These are phyloP conservation scores for Penicillium parvum DNA, from an alignment of 495 filamentous ascomycete genomes.

Conservation along the genomic window DNA sequence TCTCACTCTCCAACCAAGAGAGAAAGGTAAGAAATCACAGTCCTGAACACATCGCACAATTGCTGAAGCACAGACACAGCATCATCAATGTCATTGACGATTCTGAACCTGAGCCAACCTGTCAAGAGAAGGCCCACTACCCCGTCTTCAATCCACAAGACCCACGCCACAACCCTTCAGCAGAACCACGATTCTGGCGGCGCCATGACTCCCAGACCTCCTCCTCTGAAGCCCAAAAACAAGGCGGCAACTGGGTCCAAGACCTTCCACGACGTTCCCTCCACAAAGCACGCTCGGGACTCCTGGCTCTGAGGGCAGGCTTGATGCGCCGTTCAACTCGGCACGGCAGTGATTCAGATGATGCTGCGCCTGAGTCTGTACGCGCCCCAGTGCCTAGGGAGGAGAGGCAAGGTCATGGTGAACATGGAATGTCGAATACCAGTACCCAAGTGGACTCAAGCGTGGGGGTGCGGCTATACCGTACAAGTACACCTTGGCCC, in stretches of 20 bases:
- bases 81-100: not conserved
- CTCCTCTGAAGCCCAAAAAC: conserved; percentile 10
- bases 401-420: not conserved
- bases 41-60: not conserved
- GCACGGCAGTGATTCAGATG: not conserved
- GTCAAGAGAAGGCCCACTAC: conserved; percentile 33
- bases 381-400: not conserved
- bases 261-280: conserved; percentile 28
- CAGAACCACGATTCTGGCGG: not conserved
- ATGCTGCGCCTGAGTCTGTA: not conserved
- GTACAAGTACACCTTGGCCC: conserved; percentile 19
- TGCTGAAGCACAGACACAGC: not conserved
- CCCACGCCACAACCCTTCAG: conserved; percentile 32
- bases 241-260: conserved; percentile 26
- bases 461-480: conserved; percentile 32
- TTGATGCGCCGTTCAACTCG: conserved; percentile 18
- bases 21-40: not conserved
- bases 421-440: conserved; percentile 12
- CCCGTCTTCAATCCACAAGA: conserved; percentile 35
- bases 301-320: conserved; percentile 29
- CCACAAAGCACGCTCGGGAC: conserved; percentile 30
- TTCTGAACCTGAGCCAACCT: conserved; percentile 14
- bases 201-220: conserved; percentile 10
- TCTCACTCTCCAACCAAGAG: not conserved
- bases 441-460: conserved; percentile 32